Evolutionary conservation across 176 grass and related monocot genomes (phyloP), one percentile per base, ranked within the genome.

Genomic region (Oryza coarctata): DNA sequence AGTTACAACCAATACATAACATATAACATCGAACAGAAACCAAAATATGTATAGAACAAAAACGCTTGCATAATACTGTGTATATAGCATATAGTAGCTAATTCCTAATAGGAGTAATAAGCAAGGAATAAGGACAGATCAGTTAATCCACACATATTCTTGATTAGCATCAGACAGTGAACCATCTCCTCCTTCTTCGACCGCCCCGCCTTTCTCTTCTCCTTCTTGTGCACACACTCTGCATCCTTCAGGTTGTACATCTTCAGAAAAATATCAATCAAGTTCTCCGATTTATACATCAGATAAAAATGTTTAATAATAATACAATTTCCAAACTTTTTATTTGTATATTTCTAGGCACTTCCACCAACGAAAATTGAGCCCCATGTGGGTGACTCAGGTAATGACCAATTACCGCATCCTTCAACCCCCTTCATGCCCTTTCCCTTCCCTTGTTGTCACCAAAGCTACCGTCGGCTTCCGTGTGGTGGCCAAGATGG

Each of bases 171-270:
- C 85, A 86, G 23, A 91, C 83, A 0, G 69, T 38, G 40, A 88
- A 70, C 86, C 86, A 88, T 43, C 78, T 63, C 25, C 78, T 36
- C 25, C 78, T 44, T 49, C 14, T 64, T 60, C 6, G 0, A 22
- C 22, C 68, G 73, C 47, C 85, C 89, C 10, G 74, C 38, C 78
- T 85, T 88, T 47, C 34, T 79, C 86, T 79, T 88, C 72, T 82
- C 73, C 12, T 85, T 84, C 78, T 85, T 17, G 49, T 73, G 79
- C 2, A 38, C 78, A 10, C 71, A 73, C 26, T 81, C 88, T 11
- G 80, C 33, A 8, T 83, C 83, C 62, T 82, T 78, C 2, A 82
- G 18, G 18, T 47, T 91, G 39, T 88, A 78, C 55, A 61, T 77
- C 77, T 77, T 45, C 17, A 15, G 70, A 39, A 63, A 3, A 3